Base-by-base conservation (phyloP, 352 stramenopile genomes). In the Phytopythium kandeliae region DNA sequence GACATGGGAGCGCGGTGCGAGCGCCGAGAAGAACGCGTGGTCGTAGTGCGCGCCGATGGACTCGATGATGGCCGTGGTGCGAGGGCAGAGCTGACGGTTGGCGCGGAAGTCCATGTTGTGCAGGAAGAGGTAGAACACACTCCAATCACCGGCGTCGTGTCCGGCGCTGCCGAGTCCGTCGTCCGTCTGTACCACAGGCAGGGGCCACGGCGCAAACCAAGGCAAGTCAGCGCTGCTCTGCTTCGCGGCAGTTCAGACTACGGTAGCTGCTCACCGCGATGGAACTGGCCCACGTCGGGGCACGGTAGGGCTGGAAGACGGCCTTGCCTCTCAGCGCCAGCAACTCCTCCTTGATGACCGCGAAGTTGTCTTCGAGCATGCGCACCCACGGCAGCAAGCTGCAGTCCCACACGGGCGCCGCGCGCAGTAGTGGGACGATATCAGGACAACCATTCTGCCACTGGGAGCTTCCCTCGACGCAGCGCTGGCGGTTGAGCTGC, bases 101-200 rank as follows among this genome's bases (percentile, higher is more conserved):
- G 67, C 50, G 19, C 49, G 51, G 51, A 92, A 94, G 63, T 95
- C 73, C 12, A 95, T 66, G 54, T 93, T 92, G 64, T 96, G 84
- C 3, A 96, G 67, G 54, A 77, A 92, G 22, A 96, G 53, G 44
- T 96, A 96, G 46, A 90, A 91, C 15, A 96, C 84, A 44, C 94
- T 89, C 85, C 85, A 96, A 54, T 95, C 75, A 11, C 86, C 86
- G 0, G 71, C 75, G 43, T 95, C 69, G 49, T 95, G 83, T 3
- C 77, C 82, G 10, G 85, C 57, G 57, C 66, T 91, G 0, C 86
- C 86, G 22, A 92, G 51, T 45, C 83, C 83, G 47, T 95, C 82
- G 16, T 67, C 63, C 8, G 74, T 62, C 76, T 92, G 53, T 15
- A 31, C 31, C 15, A 55, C 22, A 9, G 25, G 35, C 46, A 57